Evolutionary conservation across 495 filamentous ascomycete species (phyloP), one percentile per base, ranked within the genome.

Genomic region (Talaromyces thailandensis): DNA sequence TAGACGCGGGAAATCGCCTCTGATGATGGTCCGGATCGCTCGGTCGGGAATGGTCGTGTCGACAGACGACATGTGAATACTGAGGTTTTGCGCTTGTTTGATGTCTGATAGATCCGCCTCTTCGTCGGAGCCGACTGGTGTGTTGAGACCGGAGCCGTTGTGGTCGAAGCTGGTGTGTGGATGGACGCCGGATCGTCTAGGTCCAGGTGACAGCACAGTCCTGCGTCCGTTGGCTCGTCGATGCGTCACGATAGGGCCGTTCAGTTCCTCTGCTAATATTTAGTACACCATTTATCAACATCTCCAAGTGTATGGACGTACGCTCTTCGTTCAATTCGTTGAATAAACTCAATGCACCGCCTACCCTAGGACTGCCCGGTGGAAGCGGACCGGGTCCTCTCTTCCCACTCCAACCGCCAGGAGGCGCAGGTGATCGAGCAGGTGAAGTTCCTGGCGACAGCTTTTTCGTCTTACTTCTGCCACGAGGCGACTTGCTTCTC

Each of bases 51-150:
- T 88, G 18, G 86, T 86, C 25, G 86, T 83, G 64, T 81, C 76
- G 64, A 96, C 88, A 1, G 86, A 80, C 0, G 93, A 96, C 73
- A 91, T 81, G 52, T 84, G 82, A 62, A 97, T 86, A 8, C 86
- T 82, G 51, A 98, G 81, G 58, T 86, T 86, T 71, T 97, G 94
- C 0, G 94, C 94, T 26, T 88, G 83, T 64, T 86, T 87, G 60
- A 98, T 89, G 65, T 96, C 93, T 12, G 80, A 84, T 7, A 93
- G 73, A 62, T 96, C 92, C 2, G 83, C 87, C 71, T 98, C 93
- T 18, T 89, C 85, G 58, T 97, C 94, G 7, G 92, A 94, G 60
- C 88, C 88, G 43, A 91, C 81, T 1, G 93, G 91, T 1, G 91
- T 96, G 26, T 86, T 86, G 4, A 81, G 74, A 3, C 84, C 86